Evolutionary conservation across 2,329 filamentous ascomycete genomes (phyloP).

Genomic region (Colletotrichum lentis): DNA sequence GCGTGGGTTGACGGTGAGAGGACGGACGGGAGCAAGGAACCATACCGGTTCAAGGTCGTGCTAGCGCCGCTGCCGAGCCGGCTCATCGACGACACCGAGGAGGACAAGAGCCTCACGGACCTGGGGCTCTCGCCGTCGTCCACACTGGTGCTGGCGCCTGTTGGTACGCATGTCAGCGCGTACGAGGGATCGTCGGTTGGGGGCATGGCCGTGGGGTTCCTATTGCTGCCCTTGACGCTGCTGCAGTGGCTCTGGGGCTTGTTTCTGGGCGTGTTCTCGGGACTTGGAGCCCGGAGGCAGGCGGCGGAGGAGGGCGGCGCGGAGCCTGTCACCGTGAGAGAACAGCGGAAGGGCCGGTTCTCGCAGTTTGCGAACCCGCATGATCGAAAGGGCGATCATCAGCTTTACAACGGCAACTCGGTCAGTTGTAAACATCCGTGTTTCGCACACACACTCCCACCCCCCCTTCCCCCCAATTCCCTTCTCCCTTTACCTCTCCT

Average conservation of each 20-base stretch:
- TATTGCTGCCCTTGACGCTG: slow-evolving; percentile 39
- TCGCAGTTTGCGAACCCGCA: slow-evolving; percentile 59
- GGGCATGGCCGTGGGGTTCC: slow-evolving; percentile 20
- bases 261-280: slow-evolving; percentile 44
- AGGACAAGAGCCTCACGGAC: slow-evolving; percentile 71
- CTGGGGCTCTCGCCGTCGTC: slow-evolving; percentile 80
- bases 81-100: slow-evolving; percentile 77
- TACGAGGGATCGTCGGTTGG: slow-evolving; percentile 47
- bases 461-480: too few relatives aligned
- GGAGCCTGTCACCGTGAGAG: slow-evolving; percentile 43
- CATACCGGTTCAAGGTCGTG: slow-evolving; percentile 86
- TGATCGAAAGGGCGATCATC: slow-evolving; percentile 65
- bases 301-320: slow-evolving; percentile 17
- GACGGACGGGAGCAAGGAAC: slow-evolving; percentile 60
- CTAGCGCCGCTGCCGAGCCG: slow-evolving; percentile 80
- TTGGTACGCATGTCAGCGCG: slow-evolving; percentile 58
- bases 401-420: slow-evolving; percentile 92
- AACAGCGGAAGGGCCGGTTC: slow-evolving; percentile 41
- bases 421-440: slow-evolving; percentile 57
- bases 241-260: slow-evolving; percentile 48
- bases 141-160: slow-evolving; percentile 82
- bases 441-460: too few relatives aligned
- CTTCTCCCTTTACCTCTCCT: neutral
- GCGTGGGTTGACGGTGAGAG: slow-evolving; percentile 77
- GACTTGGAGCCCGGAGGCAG: slow-evolving; percentile 39